These are phyloP conservation scores for Dendrobium officinale DNA, from an alignment of 106 monocot genomes.

Conservation along the genomic window DNA sequence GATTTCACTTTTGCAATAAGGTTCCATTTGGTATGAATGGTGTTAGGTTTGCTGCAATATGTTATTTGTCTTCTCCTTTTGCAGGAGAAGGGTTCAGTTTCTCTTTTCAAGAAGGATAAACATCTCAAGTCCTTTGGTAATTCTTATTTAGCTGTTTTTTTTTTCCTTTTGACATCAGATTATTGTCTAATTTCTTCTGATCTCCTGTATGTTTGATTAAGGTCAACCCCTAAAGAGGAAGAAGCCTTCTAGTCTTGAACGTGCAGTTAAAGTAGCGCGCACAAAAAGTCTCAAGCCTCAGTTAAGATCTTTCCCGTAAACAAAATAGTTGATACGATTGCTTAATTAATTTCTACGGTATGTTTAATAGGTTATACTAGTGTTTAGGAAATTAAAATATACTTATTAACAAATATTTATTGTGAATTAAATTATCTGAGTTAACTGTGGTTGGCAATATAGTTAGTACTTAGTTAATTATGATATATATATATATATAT, in stretches of 20 bases:
- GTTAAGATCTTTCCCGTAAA: slow-evolving; percentile 36
- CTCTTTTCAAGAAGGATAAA: slow-evolving; percentile 56
- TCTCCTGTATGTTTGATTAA: slow-evolving; percentile 17
- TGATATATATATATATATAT: too few relatives aligned
- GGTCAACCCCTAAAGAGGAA: slow-evolving; percentile 62
- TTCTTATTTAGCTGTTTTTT: neutral
- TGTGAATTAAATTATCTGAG: too few relatives aligned
- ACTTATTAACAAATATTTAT: too few relatives aligned
- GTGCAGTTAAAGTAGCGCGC: slow-evolving; percentile 42
- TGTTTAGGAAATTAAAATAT: too few relatives aligned
- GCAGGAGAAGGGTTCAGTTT: slow-evolving; percentile 49
- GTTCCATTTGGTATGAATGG: neutral
- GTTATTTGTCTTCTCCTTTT: slow-evolving; percentile 3
- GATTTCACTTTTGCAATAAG: neutral
- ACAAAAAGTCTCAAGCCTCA: slow-evolving; percentile 41
- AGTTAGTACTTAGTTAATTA: too few relatives aligned
- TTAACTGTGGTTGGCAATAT: too few relatives aligned
- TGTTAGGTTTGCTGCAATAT: neutral
- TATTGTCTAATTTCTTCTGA: neutral
- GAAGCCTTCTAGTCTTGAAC: slow-evolving; percentile 50
- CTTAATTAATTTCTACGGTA: too few relatives aligned
- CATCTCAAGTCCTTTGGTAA: slow-evolving; percentile 61
- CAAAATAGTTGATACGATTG: neutral
- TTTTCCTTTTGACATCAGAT: neutral
- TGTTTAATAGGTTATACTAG: too few relatives aligned